Conservation (phyloP, 176 grass and related monocot species). For the Stipa capillata region DNA sequence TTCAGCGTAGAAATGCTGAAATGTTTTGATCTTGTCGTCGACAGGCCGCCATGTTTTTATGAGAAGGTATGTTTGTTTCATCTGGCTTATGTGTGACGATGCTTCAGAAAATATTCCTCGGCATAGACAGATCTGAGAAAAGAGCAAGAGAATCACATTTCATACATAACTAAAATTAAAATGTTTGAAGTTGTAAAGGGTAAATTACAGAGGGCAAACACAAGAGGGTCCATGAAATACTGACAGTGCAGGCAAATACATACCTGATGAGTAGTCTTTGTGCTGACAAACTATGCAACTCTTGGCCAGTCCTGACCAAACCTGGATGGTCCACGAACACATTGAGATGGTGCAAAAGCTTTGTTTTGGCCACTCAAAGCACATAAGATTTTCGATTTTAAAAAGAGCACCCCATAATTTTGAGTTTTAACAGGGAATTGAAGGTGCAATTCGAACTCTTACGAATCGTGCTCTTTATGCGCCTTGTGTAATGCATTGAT, state of each 20-base stretch:
- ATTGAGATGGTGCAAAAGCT: neutral
- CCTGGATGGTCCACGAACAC: neutral
- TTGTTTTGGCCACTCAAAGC: neutral
- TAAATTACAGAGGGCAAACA: no score
- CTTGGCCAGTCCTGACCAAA: slow-evolving; percentile 22
- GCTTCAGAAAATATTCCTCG: neutral
- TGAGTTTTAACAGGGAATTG: neutral
- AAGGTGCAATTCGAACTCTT: no score
- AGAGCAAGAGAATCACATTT: neutral
- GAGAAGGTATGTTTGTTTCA: neutral
- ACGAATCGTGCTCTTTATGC: neutral
- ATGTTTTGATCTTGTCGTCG: no score
- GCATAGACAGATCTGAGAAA: slow-evolving; percentile 18
- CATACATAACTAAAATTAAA: neutral
- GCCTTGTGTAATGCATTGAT: no score
- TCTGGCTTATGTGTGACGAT: neutral
- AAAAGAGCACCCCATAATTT: no score
- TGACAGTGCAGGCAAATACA: neutral
- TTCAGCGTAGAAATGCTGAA: neutral
- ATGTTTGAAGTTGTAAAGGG: neutral
- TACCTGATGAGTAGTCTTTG: slow-evolving; percentile 18
- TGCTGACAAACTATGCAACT: slow-evolving; percentile 13
- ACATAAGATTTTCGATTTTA: neutral
- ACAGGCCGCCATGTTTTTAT: neutral
- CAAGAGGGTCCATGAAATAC: neutral